Conservation (phyloP, 768 basidiomycete species). For the Xanthoconium stramineum region DNA sequence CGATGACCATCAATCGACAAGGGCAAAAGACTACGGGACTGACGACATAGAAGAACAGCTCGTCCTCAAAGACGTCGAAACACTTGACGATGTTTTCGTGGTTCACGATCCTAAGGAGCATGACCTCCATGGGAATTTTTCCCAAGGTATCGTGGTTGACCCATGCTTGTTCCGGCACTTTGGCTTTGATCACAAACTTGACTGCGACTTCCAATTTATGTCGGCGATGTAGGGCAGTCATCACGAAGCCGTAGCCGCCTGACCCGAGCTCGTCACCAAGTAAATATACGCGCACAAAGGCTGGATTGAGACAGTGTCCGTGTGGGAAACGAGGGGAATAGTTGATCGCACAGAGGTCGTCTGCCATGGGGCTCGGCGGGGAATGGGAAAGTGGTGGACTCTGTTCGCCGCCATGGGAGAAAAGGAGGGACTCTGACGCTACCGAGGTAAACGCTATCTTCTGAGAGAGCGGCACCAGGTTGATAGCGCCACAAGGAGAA, state of each 20-base stretch:
- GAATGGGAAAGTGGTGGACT: slow-evolving; percentile 1
- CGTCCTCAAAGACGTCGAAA: slow-evolving; percentile 82
- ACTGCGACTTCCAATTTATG: slow-evolving; percentile 77
- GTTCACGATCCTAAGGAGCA: slow-evolving; percentile 66
- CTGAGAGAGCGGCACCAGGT: not conserved
- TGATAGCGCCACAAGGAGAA: not conserved
- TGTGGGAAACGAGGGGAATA: slow-evolving; percentile 55
- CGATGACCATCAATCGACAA: not conserved
- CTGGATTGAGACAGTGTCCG: slow-evolving; percentile 55
- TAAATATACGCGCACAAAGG: slow-evolving; percentile 57
- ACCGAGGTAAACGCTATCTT: not conserved
- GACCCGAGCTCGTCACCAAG: slow-evolving; percentile 80
- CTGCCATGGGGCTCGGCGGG: slow-evolving; percentile 2
- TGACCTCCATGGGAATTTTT: slow-evolving; percentile 76
- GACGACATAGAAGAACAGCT: slow-evolving; percentile 83
- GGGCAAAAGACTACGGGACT: slow-evolving; percentile 24
- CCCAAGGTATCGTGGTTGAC: slow-evolving; percentile 60
- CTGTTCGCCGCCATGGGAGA: slow-evolving; percentile 12
- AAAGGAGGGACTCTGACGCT: slow-evolving; percentile 22
- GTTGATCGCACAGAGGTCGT: slow-evolving; percentile 18
- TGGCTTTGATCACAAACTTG: slow-evolving; percentile 88
- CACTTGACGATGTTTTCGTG: slow-evolving; percentile 84
- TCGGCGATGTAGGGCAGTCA: slow-evolving; percentile 68
- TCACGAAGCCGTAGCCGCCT: slow-evolving; percentile 94
- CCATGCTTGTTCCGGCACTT: slow-evolving; percentile 50